These are phyloP conservation scores for Leptodontidium sp. DNA, from an alignment of 2,329 filamentous ascomycete genomes.

Conservation along the genomic window DNA sequence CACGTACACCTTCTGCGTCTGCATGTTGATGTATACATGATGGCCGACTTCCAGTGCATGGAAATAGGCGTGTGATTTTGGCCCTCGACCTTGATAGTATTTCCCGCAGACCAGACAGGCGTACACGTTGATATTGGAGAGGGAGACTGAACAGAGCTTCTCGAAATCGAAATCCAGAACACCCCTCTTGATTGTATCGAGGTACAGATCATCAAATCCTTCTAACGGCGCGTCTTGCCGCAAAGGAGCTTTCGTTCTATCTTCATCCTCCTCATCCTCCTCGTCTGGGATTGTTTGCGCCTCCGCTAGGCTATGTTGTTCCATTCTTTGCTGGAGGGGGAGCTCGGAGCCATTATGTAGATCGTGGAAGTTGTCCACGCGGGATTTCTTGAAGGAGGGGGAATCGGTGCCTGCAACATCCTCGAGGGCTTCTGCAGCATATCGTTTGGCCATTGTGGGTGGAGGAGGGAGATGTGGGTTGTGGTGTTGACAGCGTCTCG, in stretches of 20 bases:
- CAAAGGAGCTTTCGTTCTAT: conserved; percentile 52
- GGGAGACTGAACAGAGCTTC: conserved; percentile 93
- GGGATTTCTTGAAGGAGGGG: conserved; percentile 66
- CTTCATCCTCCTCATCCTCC: conserved; percentile 46
- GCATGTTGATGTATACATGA: conserved; percentile 98
- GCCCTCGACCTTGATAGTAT: conserved; percentile 93
- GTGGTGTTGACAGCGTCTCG: neutral
- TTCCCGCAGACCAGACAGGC: conserved; percentile 97
- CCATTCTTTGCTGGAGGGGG: conserved; percentile 41
- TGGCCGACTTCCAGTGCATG: conserved; percentile 94
- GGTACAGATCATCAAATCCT: conserved; percentile 94
- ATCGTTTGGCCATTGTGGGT: conserved; percentile 60
- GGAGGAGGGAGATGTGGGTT: neutral
- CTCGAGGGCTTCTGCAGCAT: conserved; percentile 67
- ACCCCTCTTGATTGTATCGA: conserved; percentile 93
- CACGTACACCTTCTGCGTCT: conserved; percentile 88
- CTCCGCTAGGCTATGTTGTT: conserved; percentile 28
- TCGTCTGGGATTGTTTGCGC: conserved; percentile 36
- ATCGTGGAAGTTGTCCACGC: conserved; percentile 50
- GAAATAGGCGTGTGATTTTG: conserved; percentile 96
- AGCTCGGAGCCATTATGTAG: conserved; percentile 42
- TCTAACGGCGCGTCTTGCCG: conserved; percentile 82
- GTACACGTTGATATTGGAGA: conserved; percentile 99
- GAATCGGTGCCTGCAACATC: conserved; percentile 62
- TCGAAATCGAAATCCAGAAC: conserved; percentile 99